Base-by-base conservation (phyloP, 2,329 filamentous ascomycete genomes). In the Ophiostoma pallidulum region DNA sequence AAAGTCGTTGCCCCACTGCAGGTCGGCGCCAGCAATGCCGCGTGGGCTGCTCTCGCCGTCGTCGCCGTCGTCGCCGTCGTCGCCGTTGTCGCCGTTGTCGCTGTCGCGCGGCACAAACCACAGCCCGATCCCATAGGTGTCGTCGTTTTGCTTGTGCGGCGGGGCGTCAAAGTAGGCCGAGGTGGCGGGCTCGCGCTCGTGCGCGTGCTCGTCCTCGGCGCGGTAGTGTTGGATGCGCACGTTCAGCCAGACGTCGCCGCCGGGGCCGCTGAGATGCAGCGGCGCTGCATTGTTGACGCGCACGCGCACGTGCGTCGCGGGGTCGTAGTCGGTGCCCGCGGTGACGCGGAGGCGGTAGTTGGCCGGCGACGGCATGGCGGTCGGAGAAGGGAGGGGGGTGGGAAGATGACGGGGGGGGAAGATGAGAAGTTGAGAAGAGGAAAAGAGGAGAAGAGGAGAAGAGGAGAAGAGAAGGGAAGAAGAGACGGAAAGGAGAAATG, bases 1-100 rank as follows among this genome's bases (percentile, higher is more conserved):
- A 62, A 97, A 96, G 70, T 96, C 89, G 63, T 97, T 97, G 36
- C 91, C 92, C 58, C 95, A 95, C 46, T 96, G 80, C 3, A 98
- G 72, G 53, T 94, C 81, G 22, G 77, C 65, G 38, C 79, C 88
- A 3, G 73, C 71, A 48, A 94, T 80, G 31, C 74, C 73, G 59
- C 24, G 24, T 28, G 24, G 5, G 24, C 24, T 28, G 24, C 24
- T 28, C 24, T 24, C 4, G 36, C 46, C 41, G 12, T 51, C 16
- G 14, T 32, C n/a, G 4, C 32, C 22, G 10, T 39, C 46, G 18
- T 24, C 16, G 3, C 32, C 43, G 24, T 20, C 20, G 20, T 35
- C 37, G 36, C 8, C 28, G 14, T 31, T 18, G 2, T 24, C 47
- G n/a, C 55, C 52, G 29, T 56, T 52, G 3, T 48, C 53, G 38